Conservation (phyloP, 1,284 basidiomycete genomes). For the Apiotrichum akiyoshidainum region DNA sequence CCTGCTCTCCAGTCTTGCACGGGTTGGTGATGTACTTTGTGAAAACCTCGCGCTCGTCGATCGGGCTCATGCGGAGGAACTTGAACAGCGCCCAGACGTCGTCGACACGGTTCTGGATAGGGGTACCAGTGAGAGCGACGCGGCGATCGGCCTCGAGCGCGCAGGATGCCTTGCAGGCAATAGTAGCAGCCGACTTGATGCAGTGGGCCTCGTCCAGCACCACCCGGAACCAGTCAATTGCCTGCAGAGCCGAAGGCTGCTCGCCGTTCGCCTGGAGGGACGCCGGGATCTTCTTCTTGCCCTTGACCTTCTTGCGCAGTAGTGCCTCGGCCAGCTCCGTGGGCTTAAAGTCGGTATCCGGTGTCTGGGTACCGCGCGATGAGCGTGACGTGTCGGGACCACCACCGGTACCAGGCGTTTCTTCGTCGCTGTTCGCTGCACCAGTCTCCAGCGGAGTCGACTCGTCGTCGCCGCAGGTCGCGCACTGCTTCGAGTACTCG, state of each 20-base stretch:
- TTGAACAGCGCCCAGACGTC: conserved; percentile 96
- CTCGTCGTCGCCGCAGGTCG: conserved; percentile 55
- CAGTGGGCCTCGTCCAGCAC: conserved; percentile 98
- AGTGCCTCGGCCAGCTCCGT: conserved; percentile 49
- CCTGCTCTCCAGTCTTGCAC: conserved; percentile 84
- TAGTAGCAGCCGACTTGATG: conserved; percentile 93
- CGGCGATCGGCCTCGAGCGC: conserved; percentile 90
- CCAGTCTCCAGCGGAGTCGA: conserved; percentile 37
- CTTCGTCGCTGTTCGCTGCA: conserved; percentile 42
- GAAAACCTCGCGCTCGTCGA: conserved; percentile 91
- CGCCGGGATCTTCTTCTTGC: conserved; percentile 27
- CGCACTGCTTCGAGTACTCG: conserved; percentile 86
- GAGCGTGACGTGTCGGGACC: not conserved
- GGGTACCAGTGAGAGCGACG: conserved; percentile 91
- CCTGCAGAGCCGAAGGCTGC: conserved; percentile 81
- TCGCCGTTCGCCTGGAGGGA: conserved; percentile 55
- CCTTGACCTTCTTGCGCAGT: conserved; percentile 52
- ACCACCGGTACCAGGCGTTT: conserved; percentile 13
- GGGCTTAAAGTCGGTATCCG: conserved; percentile 67
- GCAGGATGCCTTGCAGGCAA: conserved; percentile 90
- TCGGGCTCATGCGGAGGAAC: conserved; percentile 86
- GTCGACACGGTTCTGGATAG: conserved; percentile 97
- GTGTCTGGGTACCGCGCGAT: conserved; percentile 17
- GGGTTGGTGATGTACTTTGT: conserved; percentile 87
- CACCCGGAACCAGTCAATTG: conserved; percentile 94